These are phyloP conservation scores for Lachancea fermentati DNA, from an alignment of 805 yeast genomes.

Conservation along the genomic window DNA sequence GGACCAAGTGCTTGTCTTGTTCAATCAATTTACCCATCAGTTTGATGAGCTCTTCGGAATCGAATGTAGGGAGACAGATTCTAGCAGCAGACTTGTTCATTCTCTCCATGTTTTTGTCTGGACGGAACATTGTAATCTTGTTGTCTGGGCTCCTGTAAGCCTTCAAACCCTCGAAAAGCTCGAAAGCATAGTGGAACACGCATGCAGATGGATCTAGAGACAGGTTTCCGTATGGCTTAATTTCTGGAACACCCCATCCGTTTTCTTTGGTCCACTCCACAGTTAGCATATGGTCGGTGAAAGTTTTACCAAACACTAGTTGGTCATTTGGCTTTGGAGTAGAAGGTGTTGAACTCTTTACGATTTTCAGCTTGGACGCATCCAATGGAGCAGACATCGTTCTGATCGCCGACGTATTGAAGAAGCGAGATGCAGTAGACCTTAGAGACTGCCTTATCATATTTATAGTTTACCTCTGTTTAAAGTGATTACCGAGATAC, in stretches of 20 bases:
- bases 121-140: constrained; percentile 77
- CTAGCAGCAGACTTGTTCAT: constrained; percentile 86
- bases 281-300: constrained; percentile 86
- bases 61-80: constrained; percentile 84
- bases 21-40: constrained; percentile 70
- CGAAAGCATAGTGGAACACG: constrained; percentile 93
- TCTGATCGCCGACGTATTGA: constrained; percentile 5
- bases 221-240: constrained; percentile 76
- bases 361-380: constrained; percentile 47
- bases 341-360: constrained; percentile 46
- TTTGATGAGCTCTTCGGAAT: constrained; percentile 67
- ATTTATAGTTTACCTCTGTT: no score
- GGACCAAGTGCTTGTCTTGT: constrained; percentile 73
- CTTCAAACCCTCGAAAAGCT: constrained; percentile 92
- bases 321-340: constrained; percentile 52
- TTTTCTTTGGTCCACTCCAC: constrained; percentile 69
- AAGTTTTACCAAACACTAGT: constrained; percentile 64
- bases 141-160: constrained; percentile 69
- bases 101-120: constrained; percentile 86
- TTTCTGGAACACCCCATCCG: constrained; percentile 90
- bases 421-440: neutral
- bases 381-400: constrained; percentile 41
- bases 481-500: no score
- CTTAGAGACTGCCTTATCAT: neutral
- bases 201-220: constrained; percentile 79